Evolutionary conservation across 164 flowering plant species (phyloP), one percentile per base, ranked within the genome.

Genomic region (Santalum album): DNA sequence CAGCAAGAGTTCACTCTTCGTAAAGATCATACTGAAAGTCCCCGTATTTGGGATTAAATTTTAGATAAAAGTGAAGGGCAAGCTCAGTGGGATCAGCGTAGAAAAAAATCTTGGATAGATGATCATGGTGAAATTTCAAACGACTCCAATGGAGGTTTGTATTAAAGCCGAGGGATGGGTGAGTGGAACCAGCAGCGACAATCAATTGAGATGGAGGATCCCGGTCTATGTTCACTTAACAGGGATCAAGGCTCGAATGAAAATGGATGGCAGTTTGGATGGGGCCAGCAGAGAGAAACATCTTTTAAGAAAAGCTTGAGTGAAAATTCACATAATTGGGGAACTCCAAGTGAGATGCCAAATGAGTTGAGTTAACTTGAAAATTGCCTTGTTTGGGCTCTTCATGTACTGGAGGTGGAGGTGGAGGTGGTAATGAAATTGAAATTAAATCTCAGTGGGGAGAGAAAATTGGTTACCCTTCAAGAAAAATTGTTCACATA

Each of bases 291-390:
- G n/a, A n/a, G n/a, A n/a, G n/a, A n/a, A n/a, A n/a, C n/a, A n/a
- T 4, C 53, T 20, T 38, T 10, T 12, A 65, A 65, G 63, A 65
- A 56, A 55, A 59, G 45, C 17, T 64, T 22, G 1, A 32, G 25
- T 54, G 68, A 59, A 44, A 60, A 57, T 38, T 39, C 65, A 12
- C 61, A 65, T 25, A 71, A 72, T 26, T 65, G 82, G 80, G 70
- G 67, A 10, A n/a, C n/a, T n/a, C n/a, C n/a, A n/a, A n/a, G n/a
- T n/a, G n/a, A n/a, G n/a, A n/a, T n/a, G n/a, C n/a, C n/a, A n/a
- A n/a, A n/a, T n/a, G n/a, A n/a, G n/a, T n/a, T n/a, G n/a, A n/a
- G n/a, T n/a, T n/a, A n/a, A n/a, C n/a, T n/a, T n/a, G n/a, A n/a
- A n/a, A n/a, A n/a, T n/a, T n/a, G n/a, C n/a, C n/a, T n/a, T n/a